These are phyloP conservation scores for Fonsecaea pedrosoi DNA, from an alignment of 2,329 filamentous ascomycete species.

Conservation along the genomic window DNA sequence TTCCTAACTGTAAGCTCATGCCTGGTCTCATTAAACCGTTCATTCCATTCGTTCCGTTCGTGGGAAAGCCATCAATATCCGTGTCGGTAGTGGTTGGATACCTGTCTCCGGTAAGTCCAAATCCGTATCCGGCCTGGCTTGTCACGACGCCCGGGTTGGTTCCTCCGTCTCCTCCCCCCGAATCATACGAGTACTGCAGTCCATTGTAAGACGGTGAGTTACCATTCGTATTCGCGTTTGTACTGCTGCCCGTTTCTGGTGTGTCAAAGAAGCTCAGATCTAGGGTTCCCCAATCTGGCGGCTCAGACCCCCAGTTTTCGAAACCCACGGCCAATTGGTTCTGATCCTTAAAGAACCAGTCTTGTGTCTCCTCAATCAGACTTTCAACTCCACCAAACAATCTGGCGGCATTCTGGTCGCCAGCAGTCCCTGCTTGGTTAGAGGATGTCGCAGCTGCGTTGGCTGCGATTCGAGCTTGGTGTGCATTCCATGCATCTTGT, in stretches of 20 bases:
- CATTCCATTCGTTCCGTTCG: slow-evolving; percentile 5
- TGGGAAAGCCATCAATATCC: neutral
- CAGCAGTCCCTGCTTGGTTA: slow-evolving; percentile 40
- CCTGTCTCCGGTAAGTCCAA: neutral
- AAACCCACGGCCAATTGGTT: slow-evolving; percentile 66
- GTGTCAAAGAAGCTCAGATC: slow-evolving; percentile 34
- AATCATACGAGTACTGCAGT: slow-evolving; percentile 19
- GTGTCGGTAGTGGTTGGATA: slow-evolving; percentile 10
- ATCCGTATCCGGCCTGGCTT: neutral
- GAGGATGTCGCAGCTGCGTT: slow-evolving; percentile 32
- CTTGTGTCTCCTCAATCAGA: slow-evolving; percentile 67
- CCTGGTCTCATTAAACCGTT: slow-evolving; percentile 5
- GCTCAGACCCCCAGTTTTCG: slow-evolving; percentile 61
- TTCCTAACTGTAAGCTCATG: slow-evolving; percentile 5
- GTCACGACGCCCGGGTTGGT: neutral
- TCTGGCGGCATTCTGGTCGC: slow-evolving; percentile 55
- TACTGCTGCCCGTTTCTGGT: slow-evolving; percentile 13
- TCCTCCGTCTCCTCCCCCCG: neutral
- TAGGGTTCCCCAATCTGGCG: slow-evolving; percentile 36
- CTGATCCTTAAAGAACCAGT: slow-evolving; percentile 71
- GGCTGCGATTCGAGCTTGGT: slow-evolving; percentile 39
- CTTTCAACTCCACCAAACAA: slow-evolving; percentile 67
- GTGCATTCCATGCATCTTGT: slow-evolving; percentile 47
- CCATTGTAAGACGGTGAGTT: slow-evolving; percentile 30
- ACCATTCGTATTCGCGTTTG: slow-evolving; percentile 21